Evolutionary conservation across 495 filamentous ascomycete species (phyloP).

Genomic region (Penicilliopsis zonata): DNA sequence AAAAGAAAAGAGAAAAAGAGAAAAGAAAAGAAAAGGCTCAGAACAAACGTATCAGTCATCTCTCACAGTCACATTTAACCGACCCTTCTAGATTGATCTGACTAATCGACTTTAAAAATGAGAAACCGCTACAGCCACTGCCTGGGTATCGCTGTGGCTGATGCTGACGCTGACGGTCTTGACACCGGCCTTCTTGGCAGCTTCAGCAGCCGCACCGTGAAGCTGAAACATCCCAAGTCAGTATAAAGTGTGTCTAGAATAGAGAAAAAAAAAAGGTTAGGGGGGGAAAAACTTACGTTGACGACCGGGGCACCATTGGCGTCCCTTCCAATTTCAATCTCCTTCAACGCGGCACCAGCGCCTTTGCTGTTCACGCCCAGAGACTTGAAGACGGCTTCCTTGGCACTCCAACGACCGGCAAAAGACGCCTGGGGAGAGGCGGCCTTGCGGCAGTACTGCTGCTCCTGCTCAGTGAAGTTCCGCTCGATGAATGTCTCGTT

Average conservation of each 20-base stretch:
- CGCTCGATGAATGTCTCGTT: conserved; percentile 91
- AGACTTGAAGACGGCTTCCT: conserved; percentile 97
- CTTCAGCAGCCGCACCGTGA: conserved; percentile 67
- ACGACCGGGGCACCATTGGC: conserved; percentile 74
- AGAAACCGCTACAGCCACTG: conserved; percentile 85
- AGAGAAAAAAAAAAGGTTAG: not conserved
- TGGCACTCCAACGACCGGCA: conserved; percentile 89
- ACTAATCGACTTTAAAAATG: conserved; percentile 37
- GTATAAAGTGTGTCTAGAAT: conserved; percentile 3
- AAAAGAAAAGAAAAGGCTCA: too few relatives aligned
- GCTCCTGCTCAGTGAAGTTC: conserved; percentile 80
- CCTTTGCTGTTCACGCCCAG: conserved; percentile 81
- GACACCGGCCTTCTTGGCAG: conserved; percentile 71
- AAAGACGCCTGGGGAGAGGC: conserved; percentile 70
- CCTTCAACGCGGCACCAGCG: conserved; percentile 78
- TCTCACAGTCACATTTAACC: not conserved
- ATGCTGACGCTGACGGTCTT: conserved; percentile 86
- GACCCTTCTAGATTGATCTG: not conserved
- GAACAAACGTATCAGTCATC: not conserved
- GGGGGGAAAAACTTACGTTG: conserved; percentile 47
- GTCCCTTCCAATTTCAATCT: conserved; percentile 83
- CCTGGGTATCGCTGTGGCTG: conserved; percentile 83
- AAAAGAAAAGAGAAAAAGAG: too few relatives aligned
- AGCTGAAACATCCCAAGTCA: conserved; percentile 49
- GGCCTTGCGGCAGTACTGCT: conserved; percentile 73